These are phyloP conservation scores for Scheffersomyces insectosa DNA, from an alignment of 1,139 yeast genomes.

Conservation along the genomic window DNA sequence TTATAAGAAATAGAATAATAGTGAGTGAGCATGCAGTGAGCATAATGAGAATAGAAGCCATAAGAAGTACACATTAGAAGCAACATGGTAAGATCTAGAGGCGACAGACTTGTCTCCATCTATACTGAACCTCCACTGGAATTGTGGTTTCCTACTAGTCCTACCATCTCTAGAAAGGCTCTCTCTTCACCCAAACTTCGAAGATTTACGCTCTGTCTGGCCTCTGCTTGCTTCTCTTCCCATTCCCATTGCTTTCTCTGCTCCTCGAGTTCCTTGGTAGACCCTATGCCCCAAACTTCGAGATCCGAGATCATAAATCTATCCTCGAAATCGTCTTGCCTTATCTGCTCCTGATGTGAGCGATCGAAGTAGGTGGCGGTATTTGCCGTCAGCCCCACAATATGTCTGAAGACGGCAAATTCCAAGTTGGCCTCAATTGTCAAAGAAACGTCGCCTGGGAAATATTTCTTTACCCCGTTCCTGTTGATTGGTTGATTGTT, in stretches of 20 bases:
- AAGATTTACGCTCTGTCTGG: conserved; percentile 69
- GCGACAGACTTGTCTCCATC: neutral
- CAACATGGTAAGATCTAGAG: too few species aligned
- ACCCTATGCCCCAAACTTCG: conserved; percentile 93
- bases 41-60: too few species aligned
- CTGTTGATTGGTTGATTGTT: conserved; percentile 59
- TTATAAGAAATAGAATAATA: too few species aligned
- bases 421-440: conserved; percentile 79
- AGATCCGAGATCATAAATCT: conserved; percentile 70
- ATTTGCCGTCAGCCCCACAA: conserved; percentile 31
- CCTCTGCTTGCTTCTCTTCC: conserved; percentile 85
- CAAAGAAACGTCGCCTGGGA: conserved; percentile 73
- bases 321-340: conserved; percentile 57
- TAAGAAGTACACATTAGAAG: too few species aligned
- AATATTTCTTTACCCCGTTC: conserved; percentile 35
- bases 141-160: conserved; percentile 72
- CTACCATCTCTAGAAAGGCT: conserved; percentile 89
- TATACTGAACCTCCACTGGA: conserved; percentile 63
- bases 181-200: conserved; percentile 74
- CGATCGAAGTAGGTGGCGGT: conserved; percentile 28
- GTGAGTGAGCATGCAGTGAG: too few species aligned
- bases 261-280: conserved; percentile 69
- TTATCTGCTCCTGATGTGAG: conserved; percentile 21
- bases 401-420: conserved; percentile 75
- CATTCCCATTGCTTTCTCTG: conserved; percentile 84